Evolutionary conservation across 2,329 filamentous ascomycete genomes (phyloP), one percentile per base, ranked within the genome.

Genomic region (Xylaria sp.): DNA sequence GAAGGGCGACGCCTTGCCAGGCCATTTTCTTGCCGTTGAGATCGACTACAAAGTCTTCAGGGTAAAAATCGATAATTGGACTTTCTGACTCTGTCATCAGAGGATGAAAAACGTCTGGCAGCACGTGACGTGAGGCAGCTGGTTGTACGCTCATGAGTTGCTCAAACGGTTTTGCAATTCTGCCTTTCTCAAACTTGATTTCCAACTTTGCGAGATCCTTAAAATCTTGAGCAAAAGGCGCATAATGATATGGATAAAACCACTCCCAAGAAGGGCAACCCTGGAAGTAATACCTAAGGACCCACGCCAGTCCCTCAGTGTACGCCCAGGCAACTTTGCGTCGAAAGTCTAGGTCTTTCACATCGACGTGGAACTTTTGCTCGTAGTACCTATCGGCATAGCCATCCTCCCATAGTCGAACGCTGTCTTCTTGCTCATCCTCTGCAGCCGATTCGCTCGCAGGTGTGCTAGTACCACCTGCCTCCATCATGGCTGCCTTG

Each of bases 201-300:
- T 92, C 86, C 85, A 97, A 90, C 74, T 94, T 90, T 62, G 86
- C 88, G 55, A 99, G 86, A 65, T 94, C 91, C 67, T 92, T 91
- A 80, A 99, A 99, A 80, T 99, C 96, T 62, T 94, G 92, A 2
- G 96, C 96, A 79, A 99, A 99, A 3, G 97, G 96, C 1, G 96
- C 97, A 79, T 99, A 99, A 79, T 99, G 96, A 78, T 98, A 97
- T 0, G 96, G 96, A 78, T 98, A 99, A 80, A 96, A 99, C 96
- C 96, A 99, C 62, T 95, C 97, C 96, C 97, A 99, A 0, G 94
- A 98, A 25, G 96, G 94, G 76, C 96, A 99, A 31, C 96, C 96
- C 81, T 99, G 96, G 80, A 98, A 97, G 80, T 99, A 99, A 82
- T 99, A 99, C 43, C 94, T 86, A 60, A 99, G 84, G 48, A 99